These are phyloP conservation scores for Plasmodium sp. DNA, from an alignment of 169 alveolate species.

Conservation along the genomic window DNA sequence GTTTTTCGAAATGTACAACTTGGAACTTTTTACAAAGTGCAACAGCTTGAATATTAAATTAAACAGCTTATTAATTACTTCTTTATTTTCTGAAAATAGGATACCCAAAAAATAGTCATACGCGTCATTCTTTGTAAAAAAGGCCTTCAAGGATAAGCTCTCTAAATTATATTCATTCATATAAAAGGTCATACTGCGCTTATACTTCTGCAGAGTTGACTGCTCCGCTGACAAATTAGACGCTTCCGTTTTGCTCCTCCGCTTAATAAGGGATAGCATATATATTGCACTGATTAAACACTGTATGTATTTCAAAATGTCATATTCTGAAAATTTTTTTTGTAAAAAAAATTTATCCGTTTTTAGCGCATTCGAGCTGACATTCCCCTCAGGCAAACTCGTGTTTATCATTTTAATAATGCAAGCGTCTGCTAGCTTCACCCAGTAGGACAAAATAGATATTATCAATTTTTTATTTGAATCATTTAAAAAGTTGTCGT, in stretches of 20 bases:
- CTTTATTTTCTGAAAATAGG: slow-evolving; percentile 62
- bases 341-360: slow-evolving; percentile 21
- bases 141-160: slow-evolving; percentile 2
- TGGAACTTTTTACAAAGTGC: slow-evolving; percentile 38
- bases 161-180: slow-evolving; percentile 40
- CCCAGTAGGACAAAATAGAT: slow-evolving; percentile 50
- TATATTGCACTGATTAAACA: slow-evolving; percentile 58
- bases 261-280: slow-evolving; percentile 27
- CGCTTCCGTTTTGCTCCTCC: slow-evolving; percentile 12
- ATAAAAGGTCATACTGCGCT: not conserved
- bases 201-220: not conserved
- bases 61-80: slow-evolving; percentile 26
- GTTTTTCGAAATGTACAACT: slow-evolving; percentile 28
- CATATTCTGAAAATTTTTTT: slow-evolving; percentile 50
- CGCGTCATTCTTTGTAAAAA: slow-evolving; percentile 11
- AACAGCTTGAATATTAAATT: slow-evolving; percentile 35
- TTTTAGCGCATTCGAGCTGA: not conserved
- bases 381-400: slow-evolving; percentile 2
- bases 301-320: slow-evolving; percentile 60
- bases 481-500: slow-evolving; percentile 45
- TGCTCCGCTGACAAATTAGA: not conserved
- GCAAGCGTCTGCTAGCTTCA: slow-evolving; percentile 49
- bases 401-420: slow-evolving; percentile 40
- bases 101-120: slow-evolving; percentile 33
- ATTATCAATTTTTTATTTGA: slow-evolving; percentile 60